Base-by-base conservation (phyloP, 805 yeast species). In the Blastobotrys attinorum region DNA sequence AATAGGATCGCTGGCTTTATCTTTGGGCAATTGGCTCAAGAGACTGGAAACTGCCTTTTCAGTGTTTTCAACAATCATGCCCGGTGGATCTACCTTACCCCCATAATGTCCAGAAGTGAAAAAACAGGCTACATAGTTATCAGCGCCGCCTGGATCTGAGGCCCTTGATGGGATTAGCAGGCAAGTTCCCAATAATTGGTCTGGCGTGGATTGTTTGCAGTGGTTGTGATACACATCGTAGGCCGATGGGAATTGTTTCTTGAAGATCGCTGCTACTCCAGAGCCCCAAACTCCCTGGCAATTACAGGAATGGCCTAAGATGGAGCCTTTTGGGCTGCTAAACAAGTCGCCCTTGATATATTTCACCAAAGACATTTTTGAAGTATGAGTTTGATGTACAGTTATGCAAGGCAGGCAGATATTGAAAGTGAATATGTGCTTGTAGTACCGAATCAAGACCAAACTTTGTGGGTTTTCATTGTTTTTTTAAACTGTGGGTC, bases 261-360 rank as follows among this genome's bases (percentile, higher is more conserved):
- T 73, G 54, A 86, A 76, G 21, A 63, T 73, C 3, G 67, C 67
- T 0, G 95, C 95, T 2, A 86, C 74, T 0, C 95, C 96, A 2
- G 85, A 90, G 3, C 92, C 92, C 95, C 95, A 86, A 1, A 69
- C 55, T 0, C 95, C 95, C 21, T 69, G 66, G 31, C 87, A 78
- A 57, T 86, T 86, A 56, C 95, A 86, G 0, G 95, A 78, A 58
- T 86, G 95, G 1, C 83, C 83, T 3, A 85, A 58, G 2, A 83
- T 65, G 0, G 78, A 57, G 1, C 72, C 68, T 3, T 52, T 46
- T 0, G 60, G 50, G 0, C 58, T 60, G 7, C 59, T 50, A 49
- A 82, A 79, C 6, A 82, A 57, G 52, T 82, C 83, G 0, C 86
- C 87, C 34, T 67, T 64, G 29, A 73, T 61, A 58, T 81, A 79